phyloP scores from a whole-genome alignment of 768 basidiomycete species.

The Termitomyces sp. region DNA sequence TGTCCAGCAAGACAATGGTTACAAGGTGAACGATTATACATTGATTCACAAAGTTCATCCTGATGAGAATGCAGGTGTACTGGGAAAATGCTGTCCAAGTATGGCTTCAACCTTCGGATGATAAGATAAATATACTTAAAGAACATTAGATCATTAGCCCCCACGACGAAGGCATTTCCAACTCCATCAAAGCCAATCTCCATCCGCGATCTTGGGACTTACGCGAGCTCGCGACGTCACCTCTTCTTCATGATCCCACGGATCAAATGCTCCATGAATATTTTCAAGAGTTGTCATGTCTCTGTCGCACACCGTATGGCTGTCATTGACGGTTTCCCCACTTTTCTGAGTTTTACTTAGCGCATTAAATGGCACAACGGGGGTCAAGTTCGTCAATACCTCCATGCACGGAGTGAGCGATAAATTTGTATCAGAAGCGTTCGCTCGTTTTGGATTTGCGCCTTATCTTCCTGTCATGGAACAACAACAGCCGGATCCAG shows the following conservation, averaged over 20 bases:
- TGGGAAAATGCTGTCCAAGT: conserved; percentile 90
- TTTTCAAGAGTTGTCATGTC: conserved; percentile 33
- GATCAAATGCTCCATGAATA: conserved; percentile 56
- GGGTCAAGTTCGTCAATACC: conserved; percentile 73
- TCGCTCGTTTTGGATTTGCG: conserved; percentile 53
- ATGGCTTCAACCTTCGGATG: background rate
- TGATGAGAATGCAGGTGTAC: conserved; percentile 52
- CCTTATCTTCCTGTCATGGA: conserved; percentile 56
- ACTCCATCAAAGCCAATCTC: conserved; percentile 56
- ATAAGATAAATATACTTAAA: background rate
- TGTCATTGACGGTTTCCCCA: background rate
- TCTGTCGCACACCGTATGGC: conserved; percentile 24
- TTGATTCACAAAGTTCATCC: background rate
- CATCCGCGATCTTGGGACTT: conserved; percentile 44
- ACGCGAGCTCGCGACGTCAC: conserved; percentile 29
- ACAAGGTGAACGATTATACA: conserved; percentile 49
- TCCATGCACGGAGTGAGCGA: conserved; percentile 90
- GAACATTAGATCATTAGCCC: conserved; percentile 70
- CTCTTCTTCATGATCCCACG: conserved; percentile 52
- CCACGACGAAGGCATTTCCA: conserved; percentile 75
- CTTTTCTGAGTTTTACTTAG: background rate
- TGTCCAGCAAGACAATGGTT: conserved; percentile 77
- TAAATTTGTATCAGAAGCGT: conserved; percentile 51
- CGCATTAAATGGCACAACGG: conserved; percentile 31
- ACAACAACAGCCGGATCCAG: conserved; percentile 74